phyloP scores from a whole-genome alignment of 768 basidiomycete species.

The Leccinum subgranulosum region DNA sequence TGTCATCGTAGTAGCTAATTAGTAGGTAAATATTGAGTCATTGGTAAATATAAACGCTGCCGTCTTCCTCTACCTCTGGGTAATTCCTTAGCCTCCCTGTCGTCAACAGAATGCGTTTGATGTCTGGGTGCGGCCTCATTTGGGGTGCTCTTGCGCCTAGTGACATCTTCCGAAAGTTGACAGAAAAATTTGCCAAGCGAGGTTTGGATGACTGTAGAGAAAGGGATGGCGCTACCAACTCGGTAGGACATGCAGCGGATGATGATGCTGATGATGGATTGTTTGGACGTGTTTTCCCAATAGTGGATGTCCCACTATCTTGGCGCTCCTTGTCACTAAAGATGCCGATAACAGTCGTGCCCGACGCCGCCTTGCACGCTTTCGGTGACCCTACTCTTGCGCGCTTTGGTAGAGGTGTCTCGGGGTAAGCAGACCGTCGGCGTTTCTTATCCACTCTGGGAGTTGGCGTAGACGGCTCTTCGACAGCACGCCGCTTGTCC shows the following conservation, averaged over 20 bases:
- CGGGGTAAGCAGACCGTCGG: constrained; percentile 1
- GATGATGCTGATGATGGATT: background rate
- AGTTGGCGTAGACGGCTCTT: constrained; percentile 2
- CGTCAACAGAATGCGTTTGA: constrained; percentile 17
- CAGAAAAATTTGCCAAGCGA: constrained; percentile 21
- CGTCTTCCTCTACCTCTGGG: constrained; percentile 18
- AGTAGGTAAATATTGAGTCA: background rate
- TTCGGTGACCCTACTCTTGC: constrained; percentile 2
- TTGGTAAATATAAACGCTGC: constrained; percentile 19
- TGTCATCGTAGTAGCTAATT: constrained; percentile 10
- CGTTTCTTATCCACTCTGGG: constrained; percentile 14
- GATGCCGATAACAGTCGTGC: background rate
- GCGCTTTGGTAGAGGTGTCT: constrained; percentile 15
- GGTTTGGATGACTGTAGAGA: constrained; percentile 2
- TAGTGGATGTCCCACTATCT: background rate
- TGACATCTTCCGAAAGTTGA: constrained; percentile 15
- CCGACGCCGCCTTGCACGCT: background rate
- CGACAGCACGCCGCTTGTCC: constrained; percentile 11
- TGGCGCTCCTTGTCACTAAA: background rate
- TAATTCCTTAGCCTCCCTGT: constrained; percentile 28
- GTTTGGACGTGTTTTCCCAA: background rate
- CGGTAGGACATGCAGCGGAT: background rate
- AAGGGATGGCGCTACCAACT: background rate
- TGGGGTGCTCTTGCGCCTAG: constrained; percentile 2
- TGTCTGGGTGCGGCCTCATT: constrained; percentile 2